phyloP scores from a whole-genome alignment of 331 rosid genomes.

The Pyracantha coccinea region DNA sequence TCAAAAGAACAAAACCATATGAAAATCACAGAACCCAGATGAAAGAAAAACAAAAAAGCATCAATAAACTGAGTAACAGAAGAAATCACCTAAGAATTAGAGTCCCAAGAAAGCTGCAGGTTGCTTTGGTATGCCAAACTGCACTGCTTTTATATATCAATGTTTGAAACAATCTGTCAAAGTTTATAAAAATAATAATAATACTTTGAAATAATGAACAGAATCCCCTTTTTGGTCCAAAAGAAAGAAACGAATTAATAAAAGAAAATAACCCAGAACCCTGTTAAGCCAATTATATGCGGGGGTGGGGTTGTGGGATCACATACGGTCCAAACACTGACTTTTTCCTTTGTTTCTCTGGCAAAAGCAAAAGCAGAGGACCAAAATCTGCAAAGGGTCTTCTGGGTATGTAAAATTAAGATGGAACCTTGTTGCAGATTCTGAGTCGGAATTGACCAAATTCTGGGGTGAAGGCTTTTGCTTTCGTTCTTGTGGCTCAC shows the following conservation, averaged over 20 bases:
- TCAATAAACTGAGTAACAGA: background rate
- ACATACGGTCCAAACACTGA: background rate
- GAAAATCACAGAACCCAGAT: background rate
- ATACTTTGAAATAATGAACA: background rate
- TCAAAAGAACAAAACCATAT: background rate
- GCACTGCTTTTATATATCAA: background rate
- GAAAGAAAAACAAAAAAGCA: background rate
- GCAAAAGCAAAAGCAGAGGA: background rate
- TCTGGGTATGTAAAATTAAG: background rate
- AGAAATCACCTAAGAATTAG: background rate
- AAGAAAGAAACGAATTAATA: background rate
- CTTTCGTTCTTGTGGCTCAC: background rate
- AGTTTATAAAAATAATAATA: background rate
- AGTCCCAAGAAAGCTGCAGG: slow-evolving; percentile 4
- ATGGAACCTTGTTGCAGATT: background rate
- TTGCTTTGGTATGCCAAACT: background rate
- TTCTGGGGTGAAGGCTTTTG: background rate
- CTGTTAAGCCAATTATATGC: background rate
- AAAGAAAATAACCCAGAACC: background rate
- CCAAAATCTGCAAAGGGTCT: background rate
- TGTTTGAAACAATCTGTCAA: background rate
- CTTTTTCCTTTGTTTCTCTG: background rate
- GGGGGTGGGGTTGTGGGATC: background rate
- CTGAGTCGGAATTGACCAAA: background rate
- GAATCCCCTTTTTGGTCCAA: background rate